Base-by-base conservation (phyloP, 257 asterid species). In the Nicotiana benthamiana region DNA sequence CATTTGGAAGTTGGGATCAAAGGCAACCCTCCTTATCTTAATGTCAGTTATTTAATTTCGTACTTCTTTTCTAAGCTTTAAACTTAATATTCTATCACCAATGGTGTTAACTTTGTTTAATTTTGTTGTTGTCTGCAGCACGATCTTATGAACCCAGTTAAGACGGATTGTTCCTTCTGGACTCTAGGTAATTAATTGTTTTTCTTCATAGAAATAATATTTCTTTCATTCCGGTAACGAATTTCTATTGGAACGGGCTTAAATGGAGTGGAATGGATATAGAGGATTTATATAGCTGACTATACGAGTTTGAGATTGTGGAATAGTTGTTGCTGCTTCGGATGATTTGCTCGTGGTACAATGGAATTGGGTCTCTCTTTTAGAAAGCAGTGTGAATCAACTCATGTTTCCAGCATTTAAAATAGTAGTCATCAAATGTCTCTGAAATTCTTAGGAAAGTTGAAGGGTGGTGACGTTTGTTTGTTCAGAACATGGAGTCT, bases 121-220 rank as follows among this genome's bases (percentile, higher is more conserved):
- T 52, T 26, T 56, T 18, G 20, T 48, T 77, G 28, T 30, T 6
- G 43, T 66, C 78, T 77, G 62, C 87, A 93, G 97, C 96, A 93
- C 83, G 97, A 94, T 83, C 93, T 96, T 53, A 75, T 91, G 74
- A 78, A 63, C 84, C 97, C 98, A 1, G 97, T 93, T 86, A 94
- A 96, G 94, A 92, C 97, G 10, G 98, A 96, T 86, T 91, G 95
- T 84, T 92, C 97, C 15, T 96, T 87, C 81, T 96, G 99, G 99
- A 94, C 99, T 77, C 90, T 96, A 59, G 99, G 99, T 96, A 92
- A 24, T 82, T 27, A 79, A 6, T 80, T 57, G 17, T 27, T 53
- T 43, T 18, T 7, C 52, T 56, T 26, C 1, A 17, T 64, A 66
- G 34, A 12, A 3, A 22, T 46, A 16, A 9, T 5, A 5, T 51